Evolutionary conservation across 257 asterid genomes (phyloP).

Genomic region (Capsicum chinense): DNA sequence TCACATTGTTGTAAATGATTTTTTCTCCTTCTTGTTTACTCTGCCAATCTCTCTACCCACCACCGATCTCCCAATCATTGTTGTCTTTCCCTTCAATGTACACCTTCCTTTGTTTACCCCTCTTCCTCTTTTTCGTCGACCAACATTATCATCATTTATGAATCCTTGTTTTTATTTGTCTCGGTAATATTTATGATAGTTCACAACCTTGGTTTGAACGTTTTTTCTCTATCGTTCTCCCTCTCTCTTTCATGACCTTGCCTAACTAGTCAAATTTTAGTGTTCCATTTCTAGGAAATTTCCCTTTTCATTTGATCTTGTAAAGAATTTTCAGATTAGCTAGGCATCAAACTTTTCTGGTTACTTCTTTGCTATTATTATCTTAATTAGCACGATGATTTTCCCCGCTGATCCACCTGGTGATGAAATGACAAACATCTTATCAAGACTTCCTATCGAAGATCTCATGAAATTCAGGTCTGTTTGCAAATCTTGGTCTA

Average conservation of each 20-base stretch:
- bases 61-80: neutral
- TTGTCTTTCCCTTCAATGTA: neutral
- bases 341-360: neutral
- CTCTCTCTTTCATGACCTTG: neutral
- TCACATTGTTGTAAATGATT: no score
- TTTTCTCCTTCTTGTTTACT: no score
- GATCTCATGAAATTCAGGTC: constrained; percentile 7
- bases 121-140: neutral
- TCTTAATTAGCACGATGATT: neutral
- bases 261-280: neutral
- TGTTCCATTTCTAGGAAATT: neutral
- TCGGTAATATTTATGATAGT: neutral
- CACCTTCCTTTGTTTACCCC: neutral
- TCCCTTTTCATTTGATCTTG: neutral
- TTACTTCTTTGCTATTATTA: neutral
- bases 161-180: neutral
- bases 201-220: neutral
- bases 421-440: neutral
- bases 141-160: neutral
- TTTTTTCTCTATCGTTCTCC: neutral
- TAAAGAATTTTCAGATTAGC: neutral
- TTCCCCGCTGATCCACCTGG: neutral
- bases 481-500: constrained; percentile 7
- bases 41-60: no score
- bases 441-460: neutral